Base-by-base conservation (phyloP, 2,329 filamentous ascomycete species). In the Penicillium verrucosum region DNA sequence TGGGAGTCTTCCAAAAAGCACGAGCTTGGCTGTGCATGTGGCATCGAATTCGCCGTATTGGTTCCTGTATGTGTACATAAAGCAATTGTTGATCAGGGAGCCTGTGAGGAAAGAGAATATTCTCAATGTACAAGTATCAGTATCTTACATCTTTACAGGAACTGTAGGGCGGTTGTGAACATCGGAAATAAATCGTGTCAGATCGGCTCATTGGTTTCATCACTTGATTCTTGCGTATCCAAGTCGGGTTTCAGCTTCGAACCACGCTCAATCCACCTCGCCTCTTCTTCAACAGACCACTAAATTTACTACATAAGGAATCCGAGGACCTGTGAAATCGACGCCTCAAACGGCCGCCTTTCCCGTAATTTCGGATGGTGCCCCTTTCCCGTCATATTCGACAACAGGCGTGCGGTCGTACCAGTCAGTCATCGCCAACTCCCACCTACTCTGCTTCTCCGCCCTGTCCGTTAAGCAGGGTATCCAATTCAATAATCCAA, bases 11-110 rank as follows among this genome's bases (percentile, higher is more conserved):
- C 23, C 23, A 36, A 51, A 50, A 38, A 21, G 32, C 56, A 51
- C 46, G 44, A 36, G 37, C 25, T 42, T 32, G 43, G 43, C 55
- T 58, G 43, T 54, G 40, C 43, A 50, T 44, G 29, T 30, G 36
- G 32, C 23, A 21, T 44, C n/a, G 27, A 18, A 30, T n/a, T 25
- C 42, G 42, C 30, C 23, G 11, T 38, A 16, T 23, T 46, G 43
- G 44, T 36, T 57, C 30, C 40, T 60, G 46, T 62, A 55, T 51
- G 50, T 61, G 57, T 63, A 63, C 52, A 60, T 63, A 58, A 45
- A 51, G 54, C 40, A 40, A 46, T 41, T 50, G 16, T 56, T 40
- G 56, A 47, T 57, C 46, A 51, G 44, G 46, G 42, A 56, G 38
- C 34, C 41, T 21, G 36, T 14, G 36, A 43, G 43, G 54, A 53